These are phyloP conservation scores for Carex pumila DNA, from an alignment of 176 grass and related monocot species.

Conservation along the genomic window DNA sequence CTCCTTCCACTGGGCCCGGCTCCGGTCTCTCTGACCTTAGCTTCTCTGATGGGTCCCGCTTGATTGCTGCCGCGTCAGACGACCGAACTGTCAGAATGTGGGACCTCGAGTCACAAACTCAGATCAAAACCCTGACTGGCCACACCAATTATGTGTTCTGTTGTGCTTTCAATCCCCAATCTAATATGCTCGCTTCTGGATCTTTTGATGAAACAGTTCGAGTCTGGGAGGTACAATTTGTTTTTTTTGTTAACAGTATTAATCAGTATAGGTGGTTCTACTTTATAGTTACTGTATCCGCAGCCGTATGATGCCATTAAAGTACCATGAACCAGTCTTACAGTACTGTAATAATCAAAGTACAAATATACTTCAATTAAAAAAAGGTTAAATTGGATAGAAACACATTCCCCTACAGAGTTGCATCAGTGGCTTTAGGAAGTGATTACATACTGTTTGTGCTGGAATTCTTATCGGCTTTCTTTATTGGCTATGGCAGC, in stretches of 20 bases:
- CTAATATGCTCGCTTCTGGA: slow-evolving; percentile 72
- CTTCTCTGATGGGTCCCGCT: slow-evolving; percentile 68
- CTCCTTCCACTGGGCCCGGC: slow-evolving; percentile 19
- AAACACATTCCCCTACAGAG: background rate
- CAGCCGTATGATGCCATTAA: background rate
- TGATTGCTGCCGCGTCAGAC: slow-evolving; percentile 79
- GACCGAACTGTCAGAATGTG: slow-evolving; percentile 83
- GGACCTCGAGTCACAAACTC: slow-evolving; percentile 66
- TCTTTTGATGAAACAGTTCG: slow-evolving; percentile 94
- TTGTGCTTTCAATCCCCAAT: slow-evolving; percentile 79
- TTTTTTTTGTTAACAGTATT: background rate
- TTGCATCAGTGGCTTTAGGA: background rate
- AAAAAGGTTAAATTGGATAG: background rate
- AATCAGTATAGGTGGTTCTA: background rate
- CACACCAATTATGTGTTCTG: slow-evolving; percentile 98
- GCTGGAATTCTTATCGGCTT: background rate
- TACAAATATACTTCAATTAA: background rate
- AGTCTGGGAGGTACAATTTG: slow-evolving; percentile 61
- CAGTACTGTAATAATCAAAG: background rate
- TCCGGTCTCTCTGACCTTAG: slow-evolving; percentile 79
- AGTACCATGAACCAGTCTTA: background rate
- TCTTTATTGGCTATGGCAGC: no score
- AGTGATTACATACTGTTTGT: background rate
- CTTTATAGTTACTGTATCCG: background rate
- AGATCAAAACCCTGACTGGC: slow-evolving; percentile 57